Conservation (phyloP, 495 filamentous ascomycete species). For the Penicillium odoratum region DNA sequence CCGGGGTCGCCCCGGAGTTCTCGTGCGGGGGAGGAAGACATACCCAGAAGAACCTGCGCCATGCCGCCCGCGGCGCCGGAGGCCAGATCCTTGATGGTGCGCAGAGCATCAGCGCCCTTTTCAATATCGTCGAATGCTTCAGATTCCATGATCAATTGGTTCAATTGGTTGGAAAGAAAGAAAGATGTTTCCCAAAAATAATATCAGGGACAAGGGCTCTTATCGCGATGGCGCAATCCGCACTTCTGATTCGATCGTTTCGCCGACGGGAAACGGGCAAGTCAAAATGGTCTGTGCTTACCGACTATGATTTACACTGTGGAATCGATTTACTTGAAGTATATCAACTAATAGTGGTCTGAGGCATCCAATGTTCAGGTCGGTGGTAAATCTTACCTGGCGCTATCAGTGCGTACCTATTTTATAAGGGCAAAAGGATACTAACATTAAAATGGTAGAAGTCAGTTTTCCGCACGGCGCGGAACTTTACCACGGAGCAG, state of each 20-base stretch:
- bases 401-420: not conserved
- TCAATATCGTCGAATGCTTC: slow-evolving; percentile 41
- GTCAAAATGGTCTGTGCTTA: not conserved
- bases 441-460: not conserved
- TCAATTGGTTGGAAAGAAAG: slow-evolving; percentile 8
- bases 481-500: not conserved
- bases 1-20: slow-evolving; percentile 6
- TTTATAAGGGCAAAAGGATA: too few relatives aligned
- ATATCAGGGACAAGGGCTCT: slow-evolving; percentile 8
- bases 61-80: slow-evolving; percentile 89
- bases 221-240: slow-evolving; percentile 23
- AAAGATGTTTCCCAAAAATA: slow-evolving; percentile 5
- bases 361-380: not conserved
- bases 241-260: slow-evolving; percentile 31
- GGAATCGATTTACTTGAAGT: not conserved
- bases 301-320: not conserved
- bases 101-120: slow-evolving; percentile 41
- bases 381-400: too few relatives aligned
- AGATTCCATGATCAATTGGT: slow-evolving; percentile 32
- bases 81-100: slow-evolving; percentile 87
- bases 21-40: slow-evolving; percentile 33
- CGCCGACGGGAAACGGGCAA: slow-evolving; percentile 19
- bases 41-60: slow-evolving; percentile 93
- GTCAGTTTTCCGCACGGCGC: not conserved
- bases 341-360: not conserved